Evolutionary conservation across 306 rosid genomes (phyloP), one percentile per base, ranked within the genome.

Genomic region (Sesbania bispinosa): DNA sequence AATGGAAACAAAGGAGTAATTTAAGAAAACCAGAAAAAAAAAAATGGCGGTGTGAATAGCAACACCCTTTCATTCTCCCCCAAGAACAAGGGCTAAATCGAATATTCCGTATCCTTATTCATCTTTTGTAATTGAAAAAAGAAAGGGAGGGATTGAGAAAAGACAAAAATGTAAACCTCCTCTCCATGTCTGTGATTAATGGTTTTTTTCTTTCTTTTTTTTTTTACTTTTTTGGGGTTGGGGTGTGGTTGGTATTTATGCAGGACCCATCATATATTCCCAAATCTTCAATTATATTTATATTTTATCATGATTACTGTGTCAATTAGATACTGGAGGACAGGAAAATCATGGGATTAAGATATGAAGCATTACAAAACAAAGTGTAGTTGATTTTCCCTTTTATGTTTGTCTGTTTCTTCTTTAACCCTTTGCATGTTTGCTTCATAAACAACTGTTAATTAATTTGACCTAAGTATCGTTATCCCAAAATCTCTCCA

Each of bases 311-410:
- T 6, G 23, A 38, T 50, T 54, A 65, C 67, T 39, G 48, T 63
- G 15, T 42, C 32, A 14, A 13, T 30, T 30, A 55, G 74, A 66
- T 75, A 33, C n/a, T 6, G 36, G 74, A 26, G 48, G 80, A 76
- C 62, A 19, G 1, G 29, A 39, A 74, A 43, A 77, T 85, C 77
- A 27, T 57, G 76, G 75, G 71, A 41, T 30, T 6, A 79, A 13
- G 33, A 63, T 54, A 69, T 36, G 7, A 24, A 8, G 2, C 53
- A 41, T 14, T 14, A 24, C 3, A 39, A 70, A 55, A 42, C 21
- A 55, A 29, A 70, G 8, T 15, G 15, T 18, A 24, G 54, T 54
- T 39, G 39, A 8, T 36, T 36, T 69, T 38, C 11, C 14, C 45
- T 24, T 38, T 7, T 4, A n/a, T 23, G 53, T 26, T 53, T 23